These are phyloP conservation scores for Psophocarpus tetragonolobus DNA, from an alignment of 306 rosid species.

Conservation along the genomic window DNA sequence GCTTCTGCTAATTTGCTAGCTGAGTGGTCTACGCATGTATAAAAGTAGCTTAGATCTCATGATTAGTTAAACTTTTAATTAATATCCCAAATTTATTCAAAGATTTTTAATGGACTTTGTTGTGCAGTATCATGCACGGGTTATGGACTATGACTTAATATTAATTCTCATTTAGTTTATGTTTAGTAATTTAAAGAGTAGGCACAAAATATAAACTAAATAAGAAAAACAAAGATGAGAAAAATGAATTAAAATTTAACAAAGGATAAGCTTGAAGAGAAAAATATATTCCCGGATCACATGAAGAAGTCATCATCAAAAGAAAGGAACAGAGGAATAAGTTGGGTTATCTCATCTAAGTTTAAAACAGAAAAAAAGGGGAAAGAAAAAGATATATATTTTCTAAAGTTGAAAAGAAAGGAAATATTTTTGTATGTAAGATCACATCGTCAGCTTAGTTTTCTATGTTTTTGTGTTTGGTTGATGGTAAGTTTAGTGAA, in stretches of 20 bases:
- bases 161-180: background rate
- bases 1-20: background rate
- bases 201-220: background rate
- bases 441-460: background rate
- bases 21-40: background rate
- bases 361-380: background rate
- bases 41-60: background rate
- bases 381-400: background rate
- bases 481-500: background rate
- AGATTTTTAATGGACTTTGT: background rate
- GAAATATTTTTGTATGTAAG: constrained; percentile 1
- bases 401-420: background rate
- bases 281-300: background rate
- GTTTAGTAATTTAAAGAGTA: background rate
- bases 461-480: background rate
- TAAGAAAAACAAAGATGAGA: background rate
- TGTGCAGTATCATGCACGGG: background rate
- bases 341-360: background rate
- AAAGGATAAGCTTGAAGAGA: background rate
- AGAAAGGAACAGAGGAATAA: background rate
- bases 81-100: background rate
- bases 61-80: background rate
- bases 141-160: background rate
- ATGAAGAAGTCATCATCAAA: background rate
- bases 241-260: background rate